phyloP scores from a whole-genome alignment of 257 asterid genomes.

The Scutellaria minor region DNA sequence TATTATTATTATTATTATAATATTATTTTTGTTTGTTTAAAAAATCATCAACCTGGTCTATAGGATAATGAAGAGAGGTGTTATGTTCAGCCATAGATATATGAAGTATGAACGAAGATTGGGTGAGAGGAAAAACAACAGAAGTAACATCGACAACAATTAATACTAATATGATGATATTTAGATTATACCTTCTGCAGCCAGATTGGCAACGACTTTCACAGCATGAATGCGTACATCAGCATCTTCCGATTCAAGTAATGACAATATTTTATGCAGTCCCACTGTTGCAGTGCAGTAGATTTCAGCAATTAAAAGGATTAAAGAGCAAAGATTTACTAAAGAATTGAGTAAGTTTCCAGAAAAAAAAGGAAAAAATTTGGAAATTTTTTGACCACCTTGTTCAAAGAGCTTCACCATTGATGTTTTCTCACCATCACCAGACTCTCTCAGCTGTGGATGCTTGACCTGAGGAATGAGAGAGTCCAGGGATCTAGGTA shows the following conservation, averaged over 20 bases:
- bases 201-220: constrained; percentile 92
- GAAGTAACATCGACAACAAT: not conserved
- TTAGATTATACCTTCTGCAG: constrained; percentile 78
- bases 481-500: constrained; percentile 52
- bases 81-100: too few relatives aligned
- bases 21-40: too few relatives aligned
- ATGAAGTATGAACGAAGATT: too few relatives aligned
- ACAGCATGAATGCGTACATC: constrained; percentile 93
- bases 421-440: constrained; percentile 66
- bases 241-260: constrained; percentile 86
- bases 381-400: constrained; percentile 50
- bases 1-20: too few relatives aligned
- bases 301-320: constrained; percentile 33
- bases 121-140: not conserved
- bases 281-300: constrained; percentile 60
- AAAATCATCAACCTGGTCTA: too few relatives aligned
- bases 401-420: constrained; percentile 84
- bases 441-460: constrained; percentile 56
- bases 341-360: not conserved
- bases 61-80: too few relatives aligned
- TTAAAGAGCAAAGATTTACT: constrained; percentile 5
- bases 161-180: not conserved
- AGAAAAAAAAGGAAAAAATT: not conserved
- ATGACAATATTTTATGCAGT: constrained; percentile 78
- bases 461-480: constrained; percentile 56